phyloP scores from a whole-genome alignment of 176 grass and related monocot species.

The Juncus inflexus region DNA sequence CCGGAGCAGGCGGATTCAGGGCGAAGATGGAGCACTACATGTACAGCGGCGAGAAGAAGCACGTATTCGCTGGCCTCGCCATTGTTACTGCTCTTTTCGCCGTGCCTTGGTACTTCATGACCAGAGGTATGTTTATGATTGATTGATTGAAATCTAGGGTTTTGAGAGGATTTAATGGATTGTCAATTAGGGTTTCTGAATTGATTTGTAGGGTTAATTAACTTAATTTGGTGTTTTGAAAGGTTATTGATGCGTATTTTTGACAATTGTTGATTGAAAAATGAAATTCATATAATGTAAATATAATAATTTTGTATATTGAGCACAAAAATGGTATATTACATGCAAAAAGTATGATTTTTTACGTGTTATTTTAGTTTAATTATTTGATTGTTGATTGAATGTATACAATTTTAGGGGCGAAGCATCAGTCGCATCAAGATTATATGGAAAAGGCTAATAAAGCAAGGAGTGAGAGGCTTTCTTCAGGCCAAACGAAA shows the following conservation, averaged over 20 bases:
- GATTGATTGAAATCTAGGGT: too few species aligned
- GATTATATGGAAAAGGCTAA: slow-evolving; percentile 90
- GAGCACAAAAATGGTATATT: too few species aligned
- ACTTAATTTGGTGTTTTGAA: too few species aligned
- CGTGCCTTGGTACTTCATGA: slow-evolving; percentile 82
- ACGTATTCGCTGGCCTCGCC: slow-evolving; percentile 74
- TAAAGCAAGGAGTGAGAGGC: slow-evolving; percentile 70
- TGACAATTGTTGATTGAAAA: too few species aligned
- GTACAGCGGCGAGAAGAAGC: slow-evolving; percentile 93
- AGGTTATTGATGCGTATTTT: background rate
- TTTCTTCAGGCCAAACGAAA: slow-evolving; percentile 76
- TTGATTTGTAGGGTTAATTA: slow-evolving; percentile 7
- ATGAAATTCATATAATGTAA: too few species aligned
- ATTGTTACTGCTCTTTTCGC: slow-evolving; percentile 62
- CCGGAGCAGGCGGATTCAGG: slow-evolving; percentile 41
- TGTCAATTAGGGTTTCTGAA: background rate
- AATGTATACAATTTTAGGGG: slow-evolving; percentile 35
- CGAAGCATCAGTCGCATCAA: slow-evolving; percentile 90
- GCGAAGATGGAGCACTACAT: slow-evolving; percentile 59
- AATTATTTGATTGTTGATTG: background rate
- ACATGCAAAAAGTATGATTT: too few species aligned
- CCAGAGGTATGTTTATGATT: slow-evolving; percentile 36
- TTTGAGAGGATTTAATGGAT: too few species aligned
- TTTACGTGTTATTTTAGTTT: too few species aligned
- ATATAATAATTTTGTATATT: too few species aligned